Base-by-base conservation (phyloP, 192 early-diverging fungal species). In the Podila horticola region DNA sequence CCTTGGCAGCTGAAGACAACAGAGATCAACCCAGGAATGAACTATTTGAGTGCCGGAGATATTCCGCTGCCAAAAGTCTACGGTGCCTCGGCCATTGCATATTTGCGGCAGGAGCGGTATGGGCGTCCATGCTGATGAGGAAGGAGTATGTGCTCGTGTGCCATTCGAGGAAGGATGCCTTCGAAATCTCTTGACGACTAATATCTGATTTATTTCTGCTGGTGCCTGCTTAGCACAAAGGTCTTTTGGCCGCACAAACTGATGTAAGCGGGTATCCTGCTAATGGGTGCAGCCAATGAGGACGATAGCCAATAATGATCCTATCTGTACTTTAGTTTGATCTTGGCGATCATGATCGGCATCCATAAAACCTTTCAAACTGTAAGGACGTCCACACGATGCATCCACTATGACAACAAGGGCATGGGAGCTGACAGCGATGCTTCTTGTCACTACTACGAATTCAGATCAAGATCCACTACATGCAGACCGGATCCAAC, bases 1-100 rank as follows among this genome's bases (percentile, higher is more conserved):
- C 33, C 15, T 12, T 61, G 26, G 20, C 26, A 88, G 84, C 58
- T 89, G 61, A 85, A 79, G 22, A 83, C 69, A 4, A 84, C 75
- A 6, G 83, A 85, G 36, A 58, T 83, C 22, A 89, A 89, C 57
- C 86, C 88, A 22, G 84, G 79, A 51, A 72, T 74, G 28, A 86
- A 85, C 52, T 81, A 83, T 49, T 64, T 89, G 31, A 87, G 85
- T 50, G 88, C 88, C 13, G 88, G 88, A 24, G 88, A 89, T 58
- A 83, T 72, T 13, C 88, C 88, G 12, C 62, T 89, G 33, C 85
- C 85, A 26, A 79, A 60, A 20, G 82, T 89, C 38, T 89, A 89
- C 58, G 81, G 52, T 12, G 48, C 45, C 2, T 63, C 71, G 3
- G 83, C 83, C 12, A 20, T 87, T 11, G 69, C 77, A 4, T 89